Percentiles rank a stretch among this genome's conserved stretches.
phyloP scores from a whole-genome alignment of 257 asterid species.

The Solanum boliviense region DNA sequence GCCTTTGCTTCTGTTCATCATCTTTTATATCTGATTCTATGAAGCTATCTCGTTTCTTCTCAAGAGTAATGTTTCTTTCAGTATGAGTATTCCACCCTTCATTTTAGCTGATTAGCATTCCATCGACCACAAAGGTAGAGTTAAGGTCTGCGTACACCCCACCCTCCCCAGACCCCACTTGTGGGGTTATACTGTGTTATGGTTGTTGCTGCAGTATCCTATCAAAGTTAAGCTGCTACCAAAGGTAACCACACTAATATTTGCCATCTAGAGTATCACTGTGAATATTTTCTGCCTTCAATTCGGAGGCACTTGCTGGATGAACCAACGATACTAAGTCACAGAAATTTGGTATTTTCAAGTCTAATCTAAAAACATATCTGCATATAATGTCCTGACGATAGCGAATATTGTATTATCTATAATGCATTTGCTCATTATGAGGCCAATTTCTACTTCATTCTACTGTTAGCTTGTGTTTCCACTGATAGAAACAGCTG shows the following conservation, averaged over 20 bases:
- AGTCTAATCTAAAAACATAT: neutral
- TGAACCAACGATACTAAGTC: neutral
- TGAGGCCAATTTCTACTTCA: neutral
- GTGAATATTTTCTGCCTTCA: neutral
- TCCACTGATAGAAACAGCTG: slow-evolving; percentile 11
- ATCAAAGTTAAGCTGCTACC: neutral
- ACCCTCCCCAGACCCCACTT: neutral
- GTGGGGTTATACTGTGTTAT: neutral
- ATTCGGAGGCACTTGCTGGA: neutral
- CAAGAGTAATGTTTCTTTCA: neutral
- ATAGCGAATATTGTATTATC: neutral
- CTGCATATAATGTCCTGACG: neutral
- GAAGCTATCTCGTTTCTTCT: neutral
- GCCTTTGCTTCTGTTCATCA: neutral
- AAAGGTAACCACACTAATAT: neutral
- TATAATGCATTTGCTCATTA: neutral
- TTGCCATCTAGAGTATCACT: neutral
- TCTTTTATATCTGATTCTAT: neutral
- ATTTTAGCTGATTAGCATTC: neutral
- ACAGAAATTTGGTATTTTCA: neutral
- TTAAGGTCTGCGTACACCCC: neutral
- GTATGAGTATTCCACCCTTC: neutral
- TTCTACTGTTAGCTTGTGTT: neutral
- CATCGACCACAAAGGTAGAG: neutral
- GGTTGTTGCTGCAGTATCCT: neutral